A percentile compares a stretch with the other conserved stretches of the same genome.
Evolutionary conservation across 2,329 filamentous ascomycete species (phyloP).

Genomic region (Botrytis pseudocinerea): DNA sequence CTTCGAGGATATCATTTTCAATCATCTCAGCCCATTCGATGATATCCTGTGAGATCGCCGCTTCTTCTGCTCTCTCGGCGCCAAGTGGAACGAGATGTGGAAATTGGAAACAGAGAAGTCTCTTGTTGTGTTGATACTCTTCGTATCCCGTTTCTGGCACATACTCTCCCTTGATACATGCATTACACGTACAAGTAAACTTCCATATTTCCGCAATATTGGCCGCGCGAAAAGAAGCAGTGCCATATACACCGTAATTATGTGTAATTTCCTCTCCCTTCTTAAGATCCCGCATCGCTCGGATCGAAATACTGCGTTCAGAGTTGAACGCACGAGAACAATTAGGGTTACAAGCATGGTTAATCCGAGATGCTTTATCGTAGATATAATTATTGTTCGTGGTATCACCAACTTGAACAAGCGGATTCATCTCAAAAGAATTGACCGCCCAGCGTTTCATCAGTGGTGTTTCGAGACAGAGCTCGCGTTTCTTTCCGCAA

Average conservation of each 20-base stretch:
- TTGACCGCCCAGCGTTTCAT: background rate
- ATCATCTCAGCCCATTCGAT: background rate
- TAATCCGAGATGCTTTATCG: background rate
- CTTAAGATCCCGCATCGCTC: background rate
- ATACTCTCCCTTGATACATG: background rate
- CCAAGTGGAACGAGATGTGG: background rate
- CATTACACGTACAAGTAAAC: background rate
- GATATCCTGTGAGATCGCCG: background rate
- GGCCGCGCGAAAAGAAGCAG: accelerated
- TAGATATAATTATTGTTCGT: background rate
- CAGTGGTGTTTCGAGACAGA: background rate
- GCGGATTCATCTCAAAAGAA: background rate
- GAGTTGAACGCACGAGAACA: background rate
- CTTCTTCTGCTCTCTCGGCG: background rate
- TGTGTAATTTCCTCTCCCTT: background rate
- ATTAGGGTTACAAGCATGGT: background rate
- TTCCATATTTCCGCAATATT: background rate
- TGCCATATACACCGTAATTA: background rate
- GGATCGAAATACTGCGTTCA: background rate
- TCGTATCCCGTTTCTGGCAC: background rate
- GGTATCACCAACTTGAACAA: background rate
- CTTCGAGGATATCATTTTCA: background rate
- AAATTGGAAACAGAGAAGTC: background rate
- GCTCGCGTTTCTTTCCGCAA: background rate
- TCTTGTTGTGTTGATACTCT: background rate